Evolutionary conservation across 2,329 filamentous ascomycete genomes (phyloP).

Genomic region (Colletotrichum lupini): DNA sequence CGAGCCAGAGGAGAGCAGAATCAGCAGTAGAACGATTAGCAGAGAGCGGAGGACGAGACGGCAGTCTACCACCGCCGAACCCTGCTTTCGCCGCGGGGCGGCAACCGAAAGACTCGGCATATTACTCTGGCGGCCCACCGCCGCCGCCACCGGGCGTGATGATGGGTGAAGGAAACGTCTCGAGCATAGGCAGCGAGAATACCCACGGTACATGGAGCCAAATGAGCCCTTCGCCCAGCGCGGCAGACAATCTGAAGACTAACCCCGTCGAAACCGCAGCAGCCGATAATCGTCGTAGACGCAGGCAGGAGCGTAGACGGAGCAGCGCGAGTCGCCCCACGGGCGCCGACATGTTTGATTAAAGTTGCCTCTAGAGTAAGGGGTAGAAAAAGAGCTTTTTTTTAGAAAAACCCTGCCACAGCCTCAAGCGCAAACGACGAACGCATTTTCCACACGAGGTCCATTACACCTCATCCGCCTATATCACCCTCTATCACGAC

Average conservation of each 20-base stretch:
- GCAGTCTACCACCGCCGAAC: slow-evolving; percentile 64
- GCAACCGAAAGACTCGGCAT: slow-evolving; percentile 68
- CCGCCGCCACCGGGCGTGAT: slow-evolving; percentile 47
- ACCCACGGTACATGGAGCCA: slow-evolving; percentile 66
- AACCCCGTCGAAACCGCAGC: slow-evolving; percentile 51
- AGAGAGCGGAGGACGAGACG: slow-evolving; percentile 44
- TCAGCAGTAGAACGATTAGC: slow-evolving; percentile 56
- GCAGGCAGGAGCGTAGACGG: slow-evolving; percentile 63
- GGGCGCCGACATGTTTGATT: slow-evolving; percentile 52
- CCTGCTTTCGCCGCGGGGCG: slow-evolving; percentile 65
- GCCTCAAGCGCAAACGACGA: neutral
- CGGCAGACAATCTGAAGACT: slow-evolving; percentile 43
- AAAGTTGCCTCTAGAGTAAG: slow-evolving; percentile 24
- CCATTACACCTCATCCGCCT: neutral
- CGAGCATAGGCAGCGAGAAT: slow-evolving; percentile 56
- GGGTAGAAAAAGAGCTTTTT: neutral
- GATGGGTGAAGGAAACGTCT: slow-evolving; percentile 55
- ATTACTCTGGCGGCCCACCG: slow-evolving; percentile 65
- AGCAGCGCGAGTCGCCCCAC: slow-evolving; percentile 52
- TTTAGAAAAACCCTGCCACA: slow-evolving; percentile 13
- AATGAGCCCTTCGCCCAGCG: slow-evolving; percentile 58
- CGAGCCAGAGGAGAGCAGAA: slow-evolving; percentile 59
- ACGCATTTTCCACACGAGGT: neutral
- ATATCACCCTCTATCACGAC: neutral
- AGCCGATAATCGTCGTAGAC: slow-evolving; percentile 62